Percentiles rank a stretch among this genome's conserved stretches.
Evolutionary conservation across 2,329 filamentous ascomycete species (phyloP).

Genomic region (Ophiostoma perfectum): DNA sequence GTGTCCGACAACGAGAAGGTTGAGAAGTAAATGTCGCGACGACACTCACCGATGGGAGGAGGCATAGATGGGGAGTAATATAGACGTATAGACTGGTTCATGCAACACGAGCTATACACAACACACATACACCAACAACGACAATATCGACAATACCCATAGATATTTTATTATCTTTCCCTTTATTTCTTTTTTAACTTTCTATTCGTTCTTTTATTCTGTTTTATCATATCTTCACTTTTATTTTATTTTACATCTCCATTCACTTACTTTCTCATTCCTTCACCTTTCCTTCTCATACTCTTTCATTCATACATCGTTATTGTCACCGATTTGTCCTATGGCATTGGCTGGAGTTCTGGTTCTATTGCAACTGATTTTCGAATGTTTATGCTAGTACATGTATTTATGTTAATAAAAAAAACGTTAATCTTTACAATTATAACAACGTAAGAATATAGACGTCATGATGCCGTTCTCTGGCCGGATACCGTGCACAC

Average conservation of each 20-base stretch:
- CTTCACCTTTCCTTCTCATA: not conserved
- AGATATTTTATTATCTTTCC: not conserved
- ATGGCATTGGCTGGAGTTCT: conserved; percentile 10
- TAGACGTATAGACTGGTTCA: conserved; percentile 1
- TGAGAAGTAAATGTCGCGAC: not conserved
- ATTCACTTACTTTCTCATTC: not conserved
- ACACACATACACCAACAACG: not conserved
- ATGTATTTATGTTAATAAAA: not conserved
- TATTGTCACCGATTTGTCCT: not conserved
- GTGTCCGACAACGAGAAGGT: not conserved
- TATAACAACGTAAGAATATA: not conserved
- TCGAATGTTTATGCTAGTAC: not conserved
- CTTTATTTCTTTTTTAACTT: not conserved
- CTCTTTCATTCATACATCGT: conserved; percentile 8
- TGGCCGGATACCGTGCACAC: not conserved
- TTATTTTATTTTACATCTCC: not conserved
- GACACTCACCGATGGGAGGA: not conserved
- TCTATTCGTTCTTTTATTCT: not conserved
- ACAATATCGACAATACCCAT: conserved; percentile 12
- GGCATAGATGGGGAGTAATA: conserved; percentile 2
- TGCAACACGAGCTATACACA: not conserved
- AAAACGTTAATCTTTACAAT: not conserved
- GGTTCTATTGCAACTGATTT: not conserved
- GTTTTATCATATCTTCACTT: not conserved
- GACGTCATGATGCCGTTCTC: not conserved